Evolutionary conservation across 2,329 filamentous ascomycete genomes (phyloP).

Genomic region (Beauveria sp.): DNA sequence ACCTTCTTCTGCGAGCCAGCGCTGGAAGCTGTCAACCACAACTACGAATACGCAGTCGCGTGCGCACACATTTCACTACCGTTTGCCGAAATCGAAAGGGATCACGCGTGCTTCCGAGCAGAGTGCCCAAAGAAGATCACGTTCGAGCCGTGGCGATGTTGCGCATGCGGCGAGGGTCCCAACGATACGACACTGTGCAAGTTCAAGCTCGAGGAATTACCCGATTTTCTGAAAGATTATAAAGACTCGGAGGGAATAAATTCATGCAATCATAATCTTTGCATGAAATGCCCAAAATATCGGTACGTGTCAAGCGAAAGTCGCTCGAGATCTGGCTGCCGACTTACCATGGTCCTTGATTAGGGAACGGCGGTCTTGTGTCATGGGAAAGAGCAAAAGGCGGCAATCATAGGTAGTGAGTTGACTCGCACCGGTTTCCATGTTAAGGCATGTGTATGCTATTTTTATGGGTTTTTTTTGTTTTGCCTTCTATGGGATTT

Average conservation of each 20-base stretch:
- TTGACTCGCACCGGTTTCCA: too few species aligned
- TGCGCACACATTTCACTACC: background rate
- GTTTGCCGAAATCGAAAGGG: background rate
- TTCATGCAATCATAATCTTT: background rate
- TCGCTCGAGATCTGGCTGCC: too few species aligned
- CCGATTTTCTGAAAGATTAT: background rate
- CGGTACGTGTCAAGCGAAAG: background rate
- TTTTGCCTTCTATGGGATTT: too few species aligned
- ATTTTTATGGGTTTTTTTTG: too few species aligned
- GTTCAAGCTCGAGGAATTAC: background rate
- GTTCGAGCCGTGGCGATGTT: conserved; percentile 4
- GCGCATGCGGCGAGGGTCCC: background rate
- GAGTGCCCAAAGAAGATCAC: background rate
- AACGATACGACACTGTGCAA: background rate
- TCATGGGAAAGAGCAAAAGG: background rate
- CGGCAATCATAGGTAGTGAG: background rate
- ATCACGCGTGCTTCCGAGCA: background rate
- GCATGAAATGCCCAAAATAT: conserved; percentile 1
- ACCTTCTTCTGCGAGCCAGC: background rate
- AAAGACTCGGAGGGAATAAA: background rate
- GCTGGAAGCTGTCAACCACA: background rate
- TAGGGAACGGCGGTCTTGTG: background rate
- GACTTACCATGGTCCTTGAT: background rate
- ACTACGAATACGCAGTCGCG: background rate
- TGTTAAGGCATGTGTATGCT: too few species aligned